Conservation (phyloP, 2,329 filamentous ascomycete genomes). For the Lasiodiplodia sp. region DNA sequence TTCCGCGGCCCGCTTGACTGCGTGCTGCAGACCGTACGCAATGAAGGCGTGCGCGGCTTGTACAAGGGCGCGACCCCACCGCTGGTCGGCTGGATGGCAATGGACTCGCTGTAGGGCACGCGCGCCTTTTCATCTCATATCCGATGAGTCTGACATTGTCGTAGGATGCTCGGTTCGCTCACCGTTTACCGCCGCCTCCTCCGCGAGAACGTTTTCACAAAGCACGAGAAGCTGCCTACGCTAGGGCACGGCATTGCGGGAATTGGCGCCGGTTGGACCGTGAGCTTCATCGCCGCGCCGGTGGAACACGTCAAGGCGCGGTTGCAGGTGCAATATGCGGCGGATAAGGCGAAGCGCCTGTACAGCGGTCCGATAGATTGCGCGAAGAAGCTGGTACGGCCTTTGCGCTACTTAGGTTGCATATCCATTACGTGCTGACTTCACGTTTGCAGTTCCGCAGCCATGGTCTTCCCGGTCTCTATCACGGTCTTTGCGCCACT, state of each 20-base stretch:
- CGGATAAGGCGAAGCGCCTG: conserved; percentile 75
- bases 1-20: conserved; percentile 91
- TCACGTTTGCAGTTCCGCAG: conserved; percentile 45
- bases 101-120: conserved; percentile 73
- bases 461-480: conserved; percentile 82
- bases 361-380: conserved; percentile 92
- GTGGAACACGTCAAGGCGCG: conserved; percentile 96
- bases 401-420: not conserved
- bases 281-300: conserved; percentile 90
- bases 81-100: conserved; percentile 96
- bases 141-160: conserved; percentile 22
- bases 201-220: conserved; percentile 78
- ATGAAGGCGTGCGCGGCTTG: conserved; percentile 83
- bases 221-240: conserved; percentile 67
- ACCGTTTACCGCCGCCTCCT: conserved; percentile 88
- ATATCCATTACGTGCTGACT: not conserved
- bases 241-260: conserved; percentile 89
- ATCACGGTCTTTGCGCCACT: conserved; percentile 84
- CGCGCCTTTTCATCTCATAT: not conserved
- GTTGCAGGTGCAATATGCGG: conserved; percentile 91
- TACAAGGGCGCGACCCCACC: conserved; percentile 96
- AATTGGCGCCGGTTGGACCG: conserved; percentile 84
- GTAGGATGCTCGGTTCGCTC: conserved; percentile 84
- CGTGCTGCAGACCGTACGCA: conserved; percentile 79
- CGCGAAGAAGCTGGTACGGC: conserved; percentile 67